phyloP scores from a whole-genome alignment of 2,329 filamentous ascomycete genomes.

The Lachnellula subtilissima region DNA sequence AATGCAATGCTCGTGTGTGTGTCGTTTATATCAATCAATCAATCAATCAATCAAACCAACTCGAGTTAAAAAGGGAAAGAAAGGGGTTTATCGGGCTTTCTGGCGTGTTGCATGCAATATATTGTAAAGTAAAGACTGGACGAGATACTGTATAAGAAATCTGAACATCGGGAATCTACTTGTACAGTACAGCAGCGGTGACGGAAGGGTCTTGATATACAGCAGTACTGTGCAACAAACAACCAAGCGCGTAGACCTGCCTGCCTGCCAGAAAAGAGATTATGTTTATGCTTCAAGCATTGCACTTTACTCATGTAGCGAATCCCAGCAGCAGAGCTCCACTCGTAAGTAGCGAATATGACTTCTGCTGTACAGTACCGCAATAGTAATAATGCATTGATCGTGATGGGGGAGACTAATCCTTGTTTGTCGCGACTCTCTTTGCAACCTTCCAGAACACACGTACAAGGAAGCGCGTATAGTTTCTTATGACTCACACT shows the following conservation, averaged over 20 bases:
- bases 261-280: not conserved
- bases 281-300: constrained; percentile 9
- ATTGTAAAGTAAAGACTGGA: not conserved
- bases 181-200: not conserved
- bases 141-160: not conserved
- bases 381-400: constrained; percentile 12
- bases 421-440: constrained; percentile 12
- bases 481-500: constrained; percentile 1
- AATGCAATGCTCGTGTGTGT: too few species aligned
- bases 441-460: not conserved
- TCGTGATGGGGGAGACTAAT: constrained; percentile 1
- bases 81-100: not conserved
- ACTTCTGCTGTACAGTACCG: not conserved
- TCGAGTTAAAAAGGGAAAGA: not conserved
- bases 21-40: too few species aligned
- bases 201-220: not conserved
- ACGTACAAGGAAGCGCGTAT: not conserved
- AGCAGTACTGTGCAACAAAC: not conserved
- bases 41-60: too few species aligned
- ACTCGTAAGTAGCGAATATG: not conserved
- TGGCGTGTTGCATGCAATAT: not conserved
- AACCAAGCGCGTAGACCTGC: not conserved
- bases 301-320: constrained; percentile 1
- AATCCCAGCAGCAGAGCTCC: not conserved
- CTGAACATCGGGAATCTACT: too few species aligned